These are phyloP conservation scores for Ochromonas danica DNA, from an alignment of 108 stramenopile species.

Conservation along the genomic window DNA sequence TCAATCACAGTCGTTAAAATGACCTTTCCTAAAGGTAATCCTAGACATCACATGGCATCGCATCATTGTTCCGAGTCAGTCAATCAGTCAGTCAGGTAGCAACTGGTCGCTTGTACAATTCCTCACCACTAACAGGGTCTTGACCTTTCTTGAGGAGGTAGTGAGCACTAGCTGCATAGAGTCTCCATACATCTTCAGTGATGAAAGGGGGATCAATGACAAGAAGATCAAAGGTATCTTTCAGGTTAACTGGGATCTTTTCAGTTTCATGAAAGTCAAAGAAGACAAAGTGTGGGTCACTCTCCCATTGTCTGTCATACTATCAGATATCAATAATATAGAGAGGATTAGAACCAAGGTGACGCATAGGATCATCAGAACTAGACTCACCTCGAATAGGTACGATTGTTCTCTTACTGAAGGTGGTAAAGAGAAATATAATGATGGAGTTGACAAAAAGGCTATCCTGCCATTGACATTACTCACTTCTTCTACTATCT, in stretches of 20 bases:
- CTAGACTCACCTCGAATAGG: constrained; percentile 64
- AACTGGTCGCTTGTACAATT: too few relatives aligned
- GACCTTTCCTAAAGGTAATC: background rate
- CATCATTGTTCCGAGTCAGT: too few relatives aligned
- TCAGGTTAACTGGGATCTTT: constrained; percentile 43
- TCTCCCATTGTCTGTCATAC: constrained; percentile 59
- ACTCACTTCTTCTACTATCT: constrained; percentile 47
- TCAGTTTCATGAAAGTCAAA: constrained; percentile 67
- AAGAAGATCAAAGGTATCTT: constrained; percentile 62
- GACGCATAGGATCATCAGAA: too few relatives aligned
- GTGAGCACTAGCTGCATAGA: constrained; percentile 56
- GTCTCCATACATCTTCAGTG: constrained; percentile 69
- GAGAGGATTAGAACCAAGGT: background rate
- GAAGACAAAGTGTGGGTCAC: constrained; percentile 57
- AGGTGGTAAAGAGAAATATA: constrained; percentile 61
- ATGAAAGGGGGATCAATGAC: constrained; percentile 79
- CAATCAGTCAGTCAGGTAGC: too few relatives aligned
- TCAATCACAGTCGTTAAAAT: constrained; percentile 43
- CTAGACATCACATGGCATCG: too few relatives aligned
- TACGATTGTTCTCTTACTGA: constrained; percentile 49
- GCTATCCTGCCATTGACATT: constrained; percentile 53
- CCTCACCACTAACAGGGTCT: too few relatives aligned
- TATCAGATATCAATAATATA: constrained; percentile 1
- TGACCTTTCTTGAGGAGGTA: constrained; percentile 41
- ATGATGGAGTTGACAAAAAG: constrained; percentile 68